Conservation (phyloP, 805 yeast species). For the Vanderwaltozyma tropicalis region DNA sequence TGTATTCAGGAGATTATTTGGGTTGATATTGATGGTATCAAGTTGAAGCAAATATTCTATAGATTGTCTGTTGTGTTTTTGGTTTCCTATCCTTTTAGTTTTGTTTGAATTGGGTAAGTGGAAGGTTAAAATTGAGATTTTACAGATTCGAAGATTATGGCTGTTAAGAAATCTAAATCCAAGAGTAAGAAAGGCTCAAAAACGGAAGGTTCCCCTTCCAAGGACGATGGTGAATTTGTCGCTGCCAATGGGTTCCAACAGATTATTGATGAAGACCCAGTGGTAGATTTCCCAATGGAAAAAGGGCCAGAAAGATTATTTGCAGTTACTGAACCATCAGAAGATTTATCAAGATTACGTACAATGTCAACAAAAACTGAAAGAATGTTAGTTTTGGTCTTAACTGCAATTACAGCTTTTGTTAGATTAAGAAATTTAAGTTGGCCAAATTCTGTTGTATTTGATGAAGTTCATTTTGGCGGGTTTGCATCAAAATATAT, state of each 20-base stretch:
- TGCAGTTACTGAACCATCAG: slow-evolving; percentile 42
- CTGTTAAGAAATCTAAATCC: not conserved
- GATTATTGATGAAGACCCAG: slow-evolving; percentile 15
- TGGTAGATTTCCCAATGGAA: slow-evolving; percentile 37
- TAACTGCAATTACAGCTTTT: slow-evolving; percentile 40
- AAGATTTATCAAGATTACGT: slow-evolving; percentile 32
- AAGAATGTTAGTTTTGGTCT: slow-evolving; percentile 29
- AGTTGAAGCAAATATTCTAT: too few relatives aligned
- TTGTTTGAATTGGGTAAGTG: not conserved
- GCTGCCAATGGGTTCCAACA: too few relatives aligned
- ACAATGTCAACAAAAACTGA: slow-evolving; percentile 31
- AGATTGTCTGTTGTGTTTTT: too few relatives aligned
- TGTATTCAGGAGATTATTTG: too few relatives aligned
- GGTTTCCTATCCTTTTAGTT: too few relatives aligned
- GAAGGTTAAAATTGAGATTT: too few relatives aligned
- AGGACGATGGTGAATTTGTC: not conserved
- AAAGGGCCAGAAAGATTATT: slow-evolving; percentile 47
- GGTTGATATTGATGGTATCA: too few relatives aligned
- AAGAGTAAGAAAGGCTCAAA: not conserved
- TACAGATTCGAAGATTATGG: too few relatives aligned
- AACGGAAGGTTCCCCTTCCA: not conserved
- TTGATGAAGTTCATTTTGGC: slow-evolving; percentile 89
- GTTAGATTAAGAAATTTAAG: slow-evolving; percentile 55
- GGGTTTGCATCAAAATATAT: slow-evolving; percentile 81
- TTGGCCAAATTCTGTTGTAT: slow-evolving; percentile 71